Evolutionary conservation across 1,284 basidiomycete species (phyloP), one percentile per base, ranked within the genome.

Genomic region (Chalciporus sp.): DNA sequence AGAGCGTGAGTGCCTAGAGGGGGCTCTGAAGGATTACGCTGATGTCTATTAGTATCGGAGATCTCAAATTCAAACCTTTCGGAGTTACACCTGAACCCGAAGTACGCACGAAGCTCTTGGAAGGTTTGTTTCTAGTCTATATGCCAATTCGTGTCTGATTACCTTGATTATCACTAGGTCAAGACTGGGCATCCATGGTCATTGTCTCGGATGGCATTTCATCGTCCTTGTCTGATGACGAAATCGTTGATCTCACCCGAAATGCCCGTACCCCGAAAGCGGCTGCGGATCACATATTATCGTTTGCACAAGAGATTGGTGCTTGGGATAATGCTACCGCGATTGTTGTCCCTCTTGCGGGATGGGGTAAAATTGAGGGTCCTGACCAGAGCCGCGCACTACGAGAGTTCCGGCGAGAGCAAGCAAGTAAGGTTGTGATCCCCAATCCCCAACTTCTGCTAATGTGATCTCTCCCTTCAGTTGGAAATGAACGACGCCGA

Each of bases 21-120:
- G 9, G 35, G 28, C 10, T 12, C 28, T 23, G 41, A 17, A 28
- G 40, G 26, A 10, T 26, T 42, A 57, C 27, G 28, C 51, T 59
- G 33, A 62, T 46, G 12, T 10, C 42, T 28, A 44, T 26, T 61
- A 94, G 92, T 53, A 82, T 99, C 50, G 96, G 96, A 29, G 97
- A 99, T 67, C 81, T 94, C 31, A 83, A 86, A 57, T 98, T 85
- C 77, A 98, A 98, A 70, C 84, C 81, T 29, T 89, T 89, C 56
- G 95, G 95, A 0, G 92, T 99, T 5, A 98, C 96, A 1, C 90
- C 92, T 28, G 96, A 99, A 71, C 96, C 97, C 4, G 93, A 98
- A 68, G 85, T 98, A n/a, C 78, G 84, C 49, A 85, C 87, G 28
- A 87, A 86, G 63, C 76, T 98, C 1, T 72, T 98, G 12, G 76